These are phyloP conservation scores for Onygena corvina DNA, from an alignment of 2,329 filamentous ascomycete species.

Conservation along the genomic window DNA sequence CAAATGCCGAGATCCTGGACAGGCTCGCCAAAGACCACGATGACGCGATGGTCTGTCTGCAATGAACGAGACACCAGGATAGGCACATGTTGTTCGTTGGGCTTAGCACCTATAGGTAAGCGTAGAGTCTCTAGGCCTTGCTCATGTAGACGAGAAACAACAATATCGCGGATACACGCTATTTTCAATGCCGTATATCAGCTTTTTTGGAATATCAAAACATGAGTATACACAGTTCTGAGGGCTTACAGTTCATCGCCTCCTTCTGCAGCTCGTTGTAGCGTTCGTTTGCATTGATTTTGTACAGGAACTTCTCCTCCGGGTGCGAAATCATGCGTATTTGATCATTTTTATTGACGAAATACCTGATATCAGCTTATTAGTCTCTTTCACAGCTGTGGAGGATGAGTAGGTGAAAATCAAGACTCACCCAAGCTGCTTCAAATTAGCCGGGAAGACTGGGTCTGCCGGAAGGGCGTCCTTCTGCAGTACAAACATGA, in stretches of 20 bases:
- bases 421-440: constrained; percentile 53
- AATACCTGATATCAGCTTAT: constrained; percentile 47
- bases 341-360: constrained; percentile 62
- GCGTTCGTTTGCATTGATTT: constrained; percentile 59
- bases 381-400: neutral
- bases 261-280: constrained; percentile 65
- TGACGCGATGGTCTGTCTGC: constrained; percentile 46
- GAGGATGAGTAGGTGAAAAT: neutral
- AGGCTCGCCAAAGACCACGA: constrained; percentile 63
- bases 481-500: constrained; percentile 65
- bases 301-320: constrained; percentile 61
- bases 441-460: constrained; percentile 52
- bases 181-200: neutral
- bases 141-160: constrained; percentile 49
- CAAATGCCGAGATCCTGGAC: constrained; percentile 62
- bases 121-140: constrained; percentile 49
- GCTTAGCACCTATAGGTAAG: constrained; percentile 46
- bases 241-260: constrained; percentile 54
- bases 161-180: constrained; percentile 53
- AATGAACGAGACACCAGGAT: constrained; percentile 55
- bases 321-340: constrained; percentile 58
- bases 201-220: neutral
- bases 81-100: constrained; percentile 48
- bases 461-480: constrained; percentile 59
- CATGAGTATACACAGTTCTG: neutral